Conservation (phyloP, 768 basidiomycete genomes). For the Collybiopsis confluens region DNA sequence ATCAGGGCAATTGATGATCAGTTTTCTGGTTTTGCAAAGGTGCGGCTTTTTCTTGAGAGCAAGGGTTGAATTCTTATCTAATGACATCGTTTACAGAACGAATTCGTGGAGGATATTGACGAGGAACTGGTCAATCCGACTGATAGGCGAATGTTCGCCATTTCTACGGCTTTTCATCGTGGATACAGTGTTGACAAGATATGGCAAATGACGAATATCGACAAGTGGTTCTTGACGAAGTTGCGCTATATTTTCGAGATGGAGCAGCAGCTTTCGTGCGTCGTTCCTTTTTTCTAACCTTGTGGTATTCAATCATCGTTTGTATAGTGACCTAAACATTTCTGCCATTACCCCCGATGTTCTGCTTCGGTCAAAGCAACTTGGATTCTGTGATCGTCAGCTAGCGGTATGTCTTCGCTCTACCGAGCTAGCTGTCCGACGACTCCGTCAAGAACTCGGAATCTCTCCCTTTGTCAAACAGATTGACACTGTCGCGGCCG, state of each 20-base stretch:
- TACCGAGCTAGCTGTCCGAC: slow-evolving; percentile 89
- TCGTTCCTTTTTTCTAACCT: slow-evolving; percentile 10
- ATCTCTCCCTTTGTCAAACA: slow-evolving; percentile 95
- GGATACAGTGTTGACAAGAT: slow-evolving; percentile 95
- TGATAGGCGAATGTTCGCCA: slow-evolving; percentile 95
- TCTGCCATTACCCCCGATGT: slow-evolving; percentile 57
- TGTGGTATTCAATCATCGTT: no score
- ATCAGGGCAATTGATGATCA: slow-evolving; percentile 95
- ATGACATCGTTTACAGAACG: no score
- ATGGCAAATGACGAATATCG: slow-evolving; percentile 97
- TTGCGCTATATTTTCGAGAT: slow-evolving; percentile 80
- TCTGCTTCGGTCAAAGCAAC: slow-evolving; percentile 83
- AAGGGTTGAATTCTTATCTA: no score
- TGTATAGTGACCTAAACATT: slow-evolving; percentile 54
- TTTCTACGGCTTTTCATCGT: slow-evolving; percentile 87
- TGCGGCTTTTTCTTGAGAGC: slow-evolving; percentile 15
- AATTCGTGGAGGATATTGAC: slow-evolving; percentile 86
- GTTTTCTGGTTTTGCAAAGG: slow-evolving; percentile 90
- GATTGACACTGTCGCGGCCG: slow-evolving; percentile 98
- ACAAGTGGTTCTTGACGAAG: slow-evolving; percentile 96
- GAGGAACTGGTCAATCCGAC: slow-evolving; percentile 92
- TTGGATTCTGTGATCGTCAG: slow-evolving; percentile 94
- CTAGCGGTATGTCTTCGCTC: slow-evolving; percentile 80
- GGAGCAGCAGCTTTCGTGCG: slow-evolving; percentile 74
- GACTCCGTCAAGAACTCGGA: slow-evolving; percentile 77